These are phyloP conservation scores for Ceratobasidium sp. DNA, from an alignment of 1,284 basidiomycete species.

Conservation along the genomic window DNA sequence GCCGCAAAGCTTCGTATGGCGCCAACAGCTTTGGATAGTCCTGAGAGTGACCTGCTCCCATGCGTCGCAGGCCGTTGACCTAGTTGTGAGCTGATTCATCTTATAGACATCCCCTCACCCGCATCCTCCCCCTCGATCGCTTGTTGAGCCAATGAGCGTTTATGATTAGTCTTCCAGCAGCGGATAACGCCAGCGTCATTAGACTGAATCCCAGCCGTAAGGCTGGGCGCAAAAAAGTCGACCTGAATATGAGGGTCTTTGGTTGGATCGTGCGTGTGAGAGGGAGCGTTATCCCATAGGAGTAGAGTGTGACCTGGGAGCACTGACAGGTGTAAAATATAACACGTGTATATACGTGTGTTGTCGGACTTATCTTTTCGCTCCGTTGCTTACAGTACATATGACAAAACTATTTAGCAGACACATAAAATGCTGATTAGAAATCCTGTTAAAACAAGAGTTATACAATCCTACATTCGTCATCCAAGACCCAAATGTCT, in stretches of 20 bases:
- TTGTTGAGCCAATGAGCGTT: neutral
- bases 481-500: neutral
- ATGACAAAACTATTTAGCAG: too few species aligned
- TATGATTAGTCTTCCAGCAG: slow-evolving; percentile 29
- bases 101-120: slow-evolving; percentile 39
- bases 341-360: too few species aligned
- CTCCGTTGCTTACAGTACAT: too few species aligned
- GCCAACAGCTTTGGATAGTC: slow-evolving; percentile 46
- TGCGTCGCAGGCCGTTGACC: slow-evolving; percentile 31
- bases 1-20: slow-evolving; percentile 22
- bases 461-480: slow-evolving; percentile 15
- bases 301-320: too few species aligned
- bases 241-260: slow-evolving; percentile 40
- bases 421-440: too few species aligned
- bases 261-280: too few species aligned
- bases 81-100: slow-evolving; percentile 37
- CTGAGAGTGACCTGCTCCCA: slow-evolving; percentile 23
- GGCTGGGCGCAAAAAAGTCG: slow-evolving; percentile 56
- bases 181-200: slow-evolving; percentile 56
- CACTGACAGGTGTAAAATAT: too few species aligned
- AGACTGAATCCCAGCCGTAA: slow-evolving; percentile 56
- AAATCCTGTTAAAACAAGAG: too few species aligned
- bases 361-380: too few species aligned
- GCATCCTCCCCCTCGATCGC: slow-evolving; percentile 44
- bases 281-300: too few species aligned